These are phyloP conservation scores for Diatrype stigma DNA, from an alignment of 2,329 filamentous ascomycete genomes.

Conservation along the genomic window DNA sequence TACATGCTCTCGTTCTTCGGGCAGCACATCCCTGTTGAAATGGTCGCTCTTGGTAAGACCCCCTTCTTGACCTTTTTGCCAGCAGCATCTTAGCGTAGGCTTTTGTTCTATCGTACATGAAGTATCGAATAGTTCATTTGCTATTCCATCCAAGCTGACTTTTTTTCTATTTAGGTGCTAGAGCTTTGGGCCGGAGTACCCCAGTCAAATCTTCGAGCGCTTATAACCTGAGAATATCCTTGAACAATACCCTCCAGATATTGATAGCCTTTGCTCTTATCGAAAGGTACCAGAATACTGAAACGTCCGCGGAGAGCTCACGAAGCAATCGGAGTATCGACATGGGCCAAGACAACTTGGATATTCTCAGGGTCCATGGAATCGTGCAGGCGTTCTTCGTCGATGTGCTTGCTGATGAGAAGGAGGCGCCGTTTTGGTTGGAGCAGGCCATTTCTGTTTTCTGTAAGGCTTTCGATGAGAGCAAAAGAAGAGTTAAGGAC, in stretches of 20 bases:
- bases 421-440: conserved; percentile 43
- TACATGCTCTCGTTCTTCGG: conserved; percentile 62
- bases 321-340: conserved; percentile 37
- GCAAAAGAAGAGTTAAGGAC: conserved; percentile 38
- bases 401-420: conserved; percentile 39
- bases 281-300: conserved; percentile 44
- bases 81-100: too few species aligned
- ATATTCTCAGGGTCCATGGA: conserved; percentile 46
- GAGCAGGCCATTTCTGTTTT: conserved; percentile 44
- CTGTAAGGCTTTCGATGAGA: conserved; percentile 44
- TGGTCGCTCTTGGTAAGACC: conserved; percentile 52
- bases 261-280: conserved; percentile 50
- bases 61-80: background rate
- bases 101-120: too few species aligned
- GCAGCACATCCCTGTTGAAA: conserved; percentile 61
- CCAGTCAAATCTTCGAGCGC: conserved; percentile 41
- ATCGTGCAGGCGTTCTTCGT: conserved; percentile 52
- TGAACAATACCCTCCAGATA: conserved; percentile 46
- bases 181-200: conserved; percentile 40
- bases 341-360: conserved; percentile 40
- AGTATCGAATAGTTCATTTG: too few species aligned
- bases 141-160: conserved; percentile 6
- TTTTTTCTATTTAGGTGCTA: conserved; percentile 37
- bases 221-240: conserved; percentile 28
- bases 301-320: conserved; percentile 37